Base-by-base conservation (phyloP, 441 rosid genomes). In the Corymbia calophylla region DNA sequence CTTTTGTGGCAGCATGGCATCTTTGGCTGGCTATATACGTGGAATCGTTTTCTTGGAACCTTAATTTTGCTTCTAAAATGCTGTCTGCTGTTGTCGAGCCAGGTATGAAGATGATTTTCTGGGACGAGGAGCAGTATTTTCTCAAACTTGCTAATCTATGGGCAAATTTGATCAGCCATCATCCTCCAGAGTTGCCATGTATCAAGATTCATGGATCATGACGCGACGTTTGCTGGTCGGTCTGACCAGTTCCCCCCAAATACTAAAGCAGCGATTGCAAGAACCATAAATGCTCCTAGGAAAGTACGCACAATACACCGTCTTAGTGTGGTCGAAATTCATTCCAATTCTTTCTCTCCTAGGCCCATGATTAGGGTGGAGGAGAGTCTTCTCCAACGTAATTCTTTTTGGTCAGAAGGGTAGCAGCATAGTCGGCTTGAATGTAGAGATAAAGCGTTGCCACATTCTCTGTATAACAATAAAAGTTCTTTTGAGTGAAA, bases 121-220 rank as follows among this genome's bases (percentile, higher is more conserved):
- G 97, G 98, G 91, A 94, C 29, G 94, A 92, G 80, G 90, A 90
- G 54, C 92, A 90, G 81, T 96, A 92, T 92, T 94, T 96, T 88
- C 90, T 95, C 88, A 92, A 92, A 18, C 92, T 96, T 13, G 97
- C 94, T 18, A 96, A 96, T 92, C 89, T 96, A 87, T 96, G 97
- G 98, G 95, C 94, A 58, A 94, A 96, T 92, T 89, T 95, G 48
- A 89, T 94, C 56, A 91, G 93, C 88, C 90, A 10, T 4, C 89
- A 93, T 62, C 95, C 97, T 85, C 98, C 98, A 58, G 92, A 88
- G 73, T 89, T 95, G 93, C 94, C 95, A 1, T 53, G 48, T 1
- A 87, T 87, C 88, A 35, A 87, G 70, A 49, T 93, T 35, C 90
- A 87, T 55, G 85, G 62, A 64, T 87, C 90, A 51, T 93, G 90